Evolutionary conservation across 2,329 filamentous ascomycete species (phyloP).

Genomic region (Ceratocystis cubensis): DNA sequence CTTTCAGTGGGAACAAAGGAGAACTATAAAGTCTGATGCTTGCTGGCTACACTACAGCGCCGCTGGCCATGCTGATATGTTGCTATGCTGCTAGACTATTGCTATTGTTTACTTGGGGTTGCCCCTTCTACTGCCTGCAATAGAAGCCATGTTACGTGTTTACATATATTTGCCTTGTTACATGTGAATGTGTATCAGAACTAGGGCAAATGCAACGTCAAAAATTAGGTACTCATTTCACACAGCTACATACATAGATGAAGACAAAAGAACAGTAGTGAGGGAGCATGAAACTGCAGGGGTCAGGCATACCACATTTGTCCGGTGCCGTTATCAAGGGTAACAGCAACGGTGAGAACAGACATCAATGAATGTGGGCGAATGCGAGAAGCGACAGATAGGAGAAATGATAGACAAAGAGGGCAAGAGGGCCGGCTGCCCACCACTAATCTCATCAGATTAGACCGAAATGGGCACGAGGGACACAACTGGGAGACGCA

Average conservation of each 20-base stretch:
- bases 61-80: no score
- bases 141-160: not conserved
- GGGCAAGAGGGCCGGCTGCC: not conserved
- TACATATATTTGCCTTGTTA: not conserved
- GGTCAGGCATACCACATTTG: not conserved
- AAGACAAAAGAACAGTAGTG: not conserved
- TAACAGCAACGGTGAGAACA: not conserved
- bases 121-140: not conserved
- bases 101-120: not conserved
- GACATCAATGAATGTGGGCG: no score
- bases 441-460: no score
- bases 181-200: not conserved
- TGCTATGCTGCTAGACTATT: no score
- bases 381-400: not conserved
- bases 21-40: no score
- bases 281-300: not conserved
- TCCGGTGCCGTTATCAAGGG: not conserved
- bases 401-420: not conserved
- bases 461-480: no score
- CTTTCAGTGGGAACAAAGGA: no score
- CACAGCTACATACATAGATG: not conserved
- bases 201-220: not conserved
- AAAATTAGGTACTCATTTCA: not conserved
- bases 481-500: no score
- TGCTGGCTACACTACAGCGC: no score